These are phyloP conservation scores for Aureobasidium sp. DNA, from an alignment of 2,329 filamentous ascomycete species.

Conservation along the genomic window DNA sequence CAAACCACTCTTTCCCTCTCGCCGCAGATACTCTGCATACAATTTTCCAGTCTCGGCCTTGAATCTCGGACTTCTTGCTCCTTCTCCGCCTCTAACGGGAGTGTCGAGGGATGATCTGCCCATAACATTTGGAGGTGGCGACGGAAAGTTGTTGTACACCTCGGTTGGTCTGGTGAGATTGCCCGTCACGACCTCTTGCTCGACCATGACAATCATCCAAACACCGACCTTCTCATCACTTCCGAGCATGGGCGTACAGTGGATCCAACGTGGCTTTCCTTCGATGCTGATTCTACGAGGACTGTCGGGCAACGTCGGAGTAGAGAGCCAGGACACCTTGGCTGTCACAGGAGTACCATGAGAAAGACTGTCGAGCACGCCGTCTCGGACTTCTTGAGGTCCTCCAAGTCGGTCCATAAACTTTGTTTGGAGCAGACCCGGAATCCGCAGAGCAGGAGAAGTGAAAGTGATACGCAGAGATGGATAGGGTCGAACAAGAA, in stretches of 20 bases:
- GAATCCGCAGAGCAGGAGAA: constrained; percentile 57
- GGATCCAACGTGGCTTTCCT: constrained; percentile 32
- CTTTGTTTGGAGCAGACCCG: constrained; percentile 50
- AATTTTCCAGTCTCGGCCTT: constrained; percentile 21
- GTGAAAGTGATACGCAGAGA: constrained; percentile 61
- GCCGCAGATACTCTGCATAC: constrained; percentile 29
- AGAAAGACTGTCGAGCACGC: constrained; percentile 31
- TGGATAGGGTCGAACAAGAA: constrained; percentile 59
- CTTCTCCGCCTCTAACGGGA: constrained; percentile 5
- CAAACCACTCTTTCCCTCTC: constrained; percentile 18
- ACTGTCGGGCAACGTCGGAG: constrained; percentile 3
- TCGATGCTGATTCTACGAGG: constrained; percentile 14
- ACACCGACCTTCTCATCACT: constrained; percentile 36
- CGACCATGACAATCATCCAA: constrained; percentile 40
- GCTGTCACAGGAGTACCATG: constrained; percentile 34
- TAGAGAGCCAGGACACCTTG: constrained; percentile 33
- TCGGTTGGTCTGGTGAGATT: constrained; percentile 12
- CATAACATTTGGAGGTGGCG: not conserved
- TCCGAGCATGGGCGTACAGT: constrained; percentile 37
- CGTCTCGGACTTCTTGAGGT: constrained; percentile 28
- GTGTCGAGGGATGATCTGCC: not conserved
- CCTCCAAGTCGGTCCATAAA: constrained; percentile 37
- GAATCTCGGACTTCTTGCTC: constrained; percentile 15
- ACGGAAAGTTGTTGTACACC: constrained; percentile 2
- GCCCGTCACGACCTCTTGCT: constrained; percentile 28